Base-by-base conservation (phyloP, 2,329 filamentous ascomycete genomes). In the Lecanicillium sp. region DNA sequence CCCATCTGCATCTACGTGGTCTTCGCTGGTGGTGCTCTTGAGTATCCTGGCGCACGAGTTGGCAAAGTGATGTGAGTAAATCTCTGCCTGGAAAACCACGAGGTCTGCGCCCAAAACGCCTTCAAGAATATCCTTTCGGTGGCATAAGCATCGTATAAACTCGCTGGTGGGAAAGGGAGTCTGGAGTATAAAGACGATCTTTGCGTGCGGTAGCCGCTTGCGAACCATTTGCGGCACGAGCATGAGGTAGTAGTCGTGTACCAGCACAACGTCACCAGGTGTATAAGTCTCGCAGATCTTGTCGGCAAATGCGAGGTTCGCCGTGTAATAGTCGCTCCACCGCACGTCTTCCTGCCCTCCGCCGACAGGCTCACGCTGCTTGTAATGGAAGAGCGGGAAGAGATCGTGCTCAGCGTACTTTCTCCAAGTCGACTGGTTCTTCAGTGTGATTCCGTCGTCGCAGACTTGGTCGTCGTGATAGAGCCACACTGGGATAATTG, bases 121-220 rank as follows among this genome's bases (percentile, higher is more conserved):
- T 49, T 92, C 87, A 13, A 97, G 69, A 6, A 97, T 73, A 57
- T 96, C 88, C 61, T 94, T 95, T 48, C 90, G 79, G 47, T 87
- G 79, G 27, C 86, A 84, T 41, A 96, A 69, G 58, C 89, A 95
- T 34, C 89, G 79, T 58, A 96, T 78, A 57, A 94, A 96, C 62
- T 97, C 90, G 69, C 87, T 94, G 63, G 88, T 95, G 29, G 90
- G 90, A 62, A 97, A 97, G 0, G 90, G 90, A 31, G 88, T 82
- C 61, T 97, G 90, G 31, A 97, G 71, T 67, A 87, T 96, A 68
- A 96, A 95, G 39, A 87, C 83, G 56, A 96, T 89, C 66, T 94
- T 94, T 62, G 94, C 86, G 58, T 87, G 84, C 3, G 88, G 87
- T 14, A 88, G 71, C 29, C 84, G 79, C 59, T 94, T 87, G 34